Base-by-base conservation (phyloP, 2,329 filamentous ascomycete genomes). In the Colletotrichum noveboracense region DNA sequence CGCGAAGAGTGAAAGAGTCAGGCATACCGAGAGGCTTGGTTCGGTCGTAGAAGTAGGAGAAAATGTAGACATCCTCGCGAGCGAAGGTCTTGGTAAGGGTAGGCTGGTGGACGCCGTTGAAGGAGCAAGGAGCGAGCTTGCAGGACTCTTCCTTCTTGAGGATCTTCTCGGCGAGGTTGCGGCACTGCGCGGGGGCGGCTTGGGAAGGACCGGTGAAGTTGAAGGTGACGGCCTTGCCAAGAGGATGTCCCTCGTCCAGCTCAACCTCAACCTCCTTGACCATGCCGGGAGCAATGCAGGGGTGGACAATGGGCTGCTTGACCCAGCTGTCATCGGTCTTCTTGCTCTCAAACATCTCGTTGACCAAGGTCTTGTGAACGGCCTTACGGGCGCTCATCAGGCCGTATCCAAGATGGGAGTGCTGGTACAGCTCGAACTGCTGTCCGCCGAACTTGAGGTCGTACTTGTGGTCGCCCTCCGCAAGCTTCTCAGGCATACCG, bases 21-120 rank as follows among this genome's bases (percentile, higher is more conserved):
- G 97, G 97, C 96, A 99, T 98, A 79, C 97, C 97, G 13, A 99
- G 92, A 6, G 96, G 95, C 84, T 95, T 91, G 28, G 95, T 97
- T 81, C 97, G 96, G 88, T 99, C 97, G 87, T 94, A 98, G 87
- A 99, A 99, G 90, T 98, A 99, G 34, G 95, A 98, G 86, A 99
- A 96, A 80, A 98, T 95, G 87, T 96, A 99, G 52, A 98, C 92
- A 81, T 98, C 96, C 85, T 98, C 96, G 77, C 90, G 91, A 30
- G 95, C 88, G 81, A 99, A 99, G 0, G 97, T 99, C 89, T 98
- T 98, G 79, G 92, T 93, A 64, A 99, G 90, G 26, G 94, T 93
- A 12, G 97, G 97, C 85, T 99, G 97, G 87, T 99, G 95, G 34
- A 99, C 93, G 78, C 97, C 97, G 84, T 98, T 98, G 92, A 99